Base-by-base conservation (phyloP, 202 grass and related monocot genomes). In the Carex sylvatica region DNA sequence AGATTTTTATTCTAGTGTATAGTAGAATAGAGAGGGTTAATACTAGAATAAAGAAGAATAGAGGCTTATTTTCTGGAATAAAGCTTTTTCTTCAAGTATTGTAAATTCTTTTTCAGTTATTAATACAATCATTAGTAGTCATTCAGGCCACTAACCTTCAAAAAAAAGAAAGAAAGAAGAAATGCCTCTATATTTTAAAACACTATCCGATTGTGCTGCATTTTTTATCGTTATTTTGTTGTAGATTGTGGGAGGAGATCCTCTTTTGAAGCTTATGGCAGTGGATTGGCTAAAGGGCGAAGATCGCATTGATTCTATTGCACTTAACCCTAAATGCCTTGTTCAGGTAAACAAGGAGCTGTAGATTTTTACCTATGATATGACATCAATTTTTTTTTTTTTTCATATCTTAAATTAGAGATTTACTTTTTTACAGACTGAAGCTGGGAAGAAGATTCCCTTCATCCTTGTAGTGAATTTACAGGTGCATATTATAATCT, bases 281-380 rank as follows among this genome's bases (percentile, higher is more conserved):
- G 92, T 98, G 26, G 92, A 95, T 87, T 98, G 95, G 95, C 94
- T 98, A 84, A 95, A 91, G 85, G 85, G 85, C 78, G 78, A 98
- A 81, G 76, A 91, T 65, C 88, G 84, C 10, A 93, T 95, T 85
- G 92, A 95, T 87, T 85, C 84, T 71, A 89, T 98, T 84, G 89
- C 90, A 35, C 92, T 95, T 47, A 91, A 98, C 85, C 90, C 91
- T 62, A 98, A 93, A 88, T 93, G 85, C 76, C 87, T 98, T 78
- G 87, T 98, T 78, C 95, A 98, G 90, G 95, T 98, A 91, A 64
- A 66, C 18, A 4, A 81, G 47, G 36, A 26, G 49, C 20, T 64
- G 16, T 81, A 52, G 59, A 4, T 24, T 33, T 64, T 28, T 49
- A 49, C 46, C 46, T 49, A 49, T 77, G 15, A 26, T 20, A 15